phyloP scores from a whole-genome alignment of 1,284 basidiomycete genomes.

The Ceratobasidium sp. region DNA sequence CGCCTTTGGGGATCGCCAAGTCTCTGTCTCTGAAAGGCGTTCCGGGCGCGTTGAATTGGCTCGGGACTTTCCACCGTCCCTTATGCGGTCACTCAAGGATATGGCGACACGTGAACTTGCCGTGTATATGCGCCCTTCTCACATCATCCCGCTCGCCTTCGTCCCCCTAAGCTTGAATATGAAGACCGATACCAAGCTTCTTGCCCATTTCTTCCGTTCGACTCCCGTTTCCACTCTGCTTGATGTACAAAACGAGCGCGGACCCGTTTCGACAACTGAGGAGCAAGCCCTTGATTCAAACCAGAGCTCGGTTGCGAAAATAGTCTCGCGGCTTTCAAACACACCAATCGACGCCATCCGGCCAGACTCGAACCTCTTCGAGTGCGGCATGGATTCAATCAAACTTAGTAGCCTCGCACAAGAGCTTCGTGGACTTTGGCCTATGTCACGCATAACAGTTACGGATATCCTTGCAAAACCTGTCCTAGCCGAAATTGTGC shows the following conservation, averaged over 20 bases:
- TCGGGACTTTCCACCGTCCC: constrained; percentile 48
- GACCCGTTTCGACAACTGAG: constrained; percentile 11
- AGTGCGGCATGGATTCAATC: constrained; percentile 59
- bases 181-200: constrained; percentile 57
- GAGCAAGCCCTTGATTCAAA: constrained; percentile 33
- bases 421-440: constrained; percentile 50
- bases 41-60: constrained; percentile 49
- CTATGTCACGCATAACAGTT: constrained; percentile 47
- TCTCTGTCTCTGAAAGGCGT: constrained; percentile 53
- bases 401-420: constrained; percentile 52
- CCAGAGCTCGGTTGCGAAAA: constrained; percentile 8
- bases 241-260: constrained; percentile 5
- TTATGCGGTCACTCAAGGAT: constrained; percentile 51
- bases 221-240: constrained; percentile 26
- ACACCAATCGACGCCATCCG: constrained; percentile 2
- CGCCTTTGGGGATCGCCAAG: constrained; percentile 50
- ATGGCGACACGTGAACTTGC: constrained; percentile 56
- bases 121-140: constrained; percentile 61
- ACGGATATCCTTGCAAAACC: constrained; percentile 48
- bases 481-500: not conserved
- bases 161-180: constrained; percentile 60
- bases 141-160: constrained; percentile 58
- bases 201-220: constrained; percentile 53
- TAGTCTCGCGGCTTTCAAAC: constrained; percentile 22
- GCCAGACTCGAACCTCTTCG: constrained; percentile 52